A percentile compares a stretch with the other conserved stretches of the same genome.
phyloP scores from a whole-genome alignment of 2,329 filamentous ascomycete species.

The Aureobasidium subglaciale region DNA sequence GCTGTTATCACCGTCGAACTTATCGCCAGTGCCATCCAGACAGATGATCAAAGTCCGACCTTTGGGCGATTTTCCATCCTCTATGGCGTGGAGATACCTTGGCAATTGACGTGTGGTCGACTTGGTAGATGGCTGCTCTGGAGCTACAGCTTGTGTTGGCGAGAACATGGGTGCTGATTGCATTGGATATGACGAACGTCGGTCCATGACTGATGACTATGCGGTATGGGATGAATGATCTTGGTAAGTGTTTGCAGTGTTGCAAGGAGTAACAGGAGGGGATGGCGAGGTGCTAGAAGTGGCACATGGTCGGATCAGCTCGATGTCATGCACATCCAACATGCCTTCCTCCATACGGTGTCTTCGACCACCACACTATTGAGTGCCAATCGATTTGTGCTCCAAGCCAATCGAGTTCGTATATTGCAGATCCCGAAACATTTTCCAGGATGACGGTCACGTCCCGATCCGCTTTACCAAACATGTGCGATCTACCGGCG shows the following conservation, averaged over 20 bases:
- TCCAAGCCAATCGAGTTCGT: neutral
- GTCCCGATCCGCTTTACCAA: conserved; percentile 14
- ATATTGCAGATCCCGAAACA: neutral
- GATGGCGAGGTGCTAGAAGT: neutral
- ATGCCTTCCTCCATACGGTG: neutral
- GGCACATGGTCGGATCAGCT: neutral
- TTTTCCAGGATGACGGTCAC: neutral
- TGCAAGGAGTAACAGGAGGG: neutral
- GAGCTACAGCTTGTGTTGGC: neutral
- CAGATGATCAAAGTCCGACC: conserved; percentile 34
- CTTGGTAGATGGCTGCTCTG: neutral
- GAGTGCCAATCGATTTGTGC: neutral
- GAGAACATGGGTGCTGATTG: conserved; percentile 15
- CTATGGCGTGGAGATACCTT: conserved; percentile 25
- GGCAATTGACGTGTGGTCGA: conserved; percentile 18
- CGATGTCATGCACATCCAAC: neutral
- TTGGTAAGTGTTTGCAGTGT: no score
- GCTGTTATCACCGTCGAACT: conserved; percentile 39
- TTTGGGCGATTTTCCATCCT: conserved; percentile 16
- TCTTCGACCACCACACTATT: neutral
- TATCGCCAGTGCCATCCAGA: conserved; percentile 40
- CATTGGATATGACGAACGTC: conserved; percentile 16
- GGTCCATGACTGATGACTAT: neutral
- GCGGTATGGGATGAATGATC: neutral
- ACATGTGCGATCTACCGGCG: neutral